phyloP scores from a whole-genome alignment of 768 basidiomycete species.

The Rubroboletus pulcherrimus region DNA sequence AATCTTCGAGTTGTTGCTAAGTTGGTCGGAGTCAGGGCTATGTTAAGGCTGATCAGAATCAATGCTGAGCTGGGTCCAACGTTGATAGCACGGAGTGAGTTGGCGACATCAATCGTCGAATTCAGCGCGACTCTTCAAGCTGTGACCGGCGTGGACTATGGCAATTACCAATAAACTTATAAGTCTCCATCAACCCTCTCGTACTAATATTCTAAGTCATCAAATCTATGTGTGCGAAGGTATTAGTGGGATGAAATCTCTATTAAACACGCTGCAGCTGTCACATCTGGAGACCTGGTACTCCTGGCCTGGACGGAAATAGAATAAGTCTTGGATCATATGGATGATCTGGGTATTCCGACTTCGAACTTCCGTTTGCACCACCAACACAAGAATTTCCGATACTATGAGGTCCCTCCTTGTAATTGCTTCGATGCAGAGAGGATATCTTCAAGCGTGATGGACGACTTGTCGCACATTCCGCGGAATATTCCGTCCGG shows the following conservation, averaged over 20 bases:
- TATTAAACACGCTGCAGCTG: background rate
- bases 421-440: constrained; percentile 26
- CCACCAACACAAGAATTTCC: background rate
- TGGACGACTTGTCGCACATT: constrained; percentile 84
- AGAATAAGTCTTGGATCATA: background rate
- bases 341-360: background rate
- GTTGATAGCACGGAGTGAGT: background rate
- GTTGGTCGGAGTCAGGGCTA: background rate
- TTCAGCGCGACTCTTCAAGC: background rate
- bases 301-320: background rate
- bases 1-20: background rate
- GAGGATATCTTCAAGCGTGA: constrained; percentile 66
- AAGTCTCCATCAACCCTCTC: too few species aligned
- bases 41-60: background rate
- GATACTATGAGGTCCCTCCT: background rate
- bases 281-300: background rate
- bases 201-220: background rate
- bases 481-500: constrained; percentile 69
- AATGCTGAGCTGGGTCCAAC: background rate
- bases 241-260: background rate
- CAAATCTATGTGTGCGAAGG: background rate
- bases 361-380: background rate
- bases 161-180: too few species aligned
- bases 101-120: background rate
- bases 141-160: background rate